Percentiles rank a stretch among this genome's conserved stretches.
Evolutionary conservation across 768 basidiomycete genomes (phyloP).

Genomic region (Suillus americanus): DNA sequence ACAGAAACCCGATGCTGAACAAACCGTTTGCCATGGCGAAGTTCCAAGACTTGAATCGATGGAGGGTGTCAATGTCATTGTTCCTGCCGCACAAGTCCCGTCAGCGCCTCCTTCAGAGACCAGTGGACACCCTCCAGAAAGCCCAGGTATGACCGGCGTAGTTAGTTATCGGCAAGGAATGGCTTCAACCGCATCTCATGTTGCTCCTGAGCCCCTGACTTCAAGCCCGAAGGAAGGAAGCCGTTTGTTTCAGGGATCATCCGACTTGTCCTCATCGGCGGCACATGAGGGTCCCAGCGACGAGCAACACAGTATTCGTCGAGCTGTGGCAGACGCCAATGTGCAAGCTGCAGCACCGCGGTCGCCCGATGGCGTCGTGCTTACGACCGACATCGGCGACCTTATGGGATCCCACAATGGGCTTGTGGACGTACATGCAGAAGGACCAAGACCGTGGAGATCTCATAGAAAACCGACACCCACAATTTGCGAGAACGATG

Average conservation of each 20-base stretch:
- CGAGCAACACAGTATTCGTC: background rate
- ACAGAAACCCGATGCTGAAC: slow-evolving; percentile 16
- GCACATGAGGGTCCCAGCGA: background rate
- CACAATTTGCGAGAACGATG: slow-evolving; percentile 7
- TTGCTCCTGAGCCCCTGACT: background rate
- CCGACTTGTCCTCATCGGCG: background rate
- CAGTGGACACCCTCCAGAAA: slow-evolving; percentile 36
- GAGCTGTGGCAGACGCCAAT: background rate
- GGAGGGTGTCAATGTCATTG: background rate
- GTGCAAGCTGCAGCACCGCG: background rate
- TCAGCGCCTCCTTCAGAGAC: slow-evolving; percentile 27
- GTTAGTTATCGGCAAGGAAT: background rate
- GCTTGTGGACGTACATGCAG: background rate
- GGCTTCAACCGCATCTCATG: background rate
- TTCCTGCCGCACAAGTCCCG: background rate
- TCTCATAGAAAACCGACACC: background rate
- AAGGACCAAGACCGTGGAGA: background rate
- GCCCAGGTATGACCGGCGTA: background rate
- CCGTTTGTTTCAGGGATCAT: background rate
- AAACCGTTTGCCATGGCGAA: background rate
- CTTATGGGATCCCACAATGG: background rate
- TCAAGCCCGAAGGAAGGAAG: background rate
- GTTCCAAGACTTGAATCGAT: slow-evolving; percentile 6
- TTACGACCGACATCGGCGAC: background rate
- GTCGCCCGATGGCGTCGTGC: background rate